Evolutionary conservation across 2,329 filamentous ascomycete genomes (phyloP).

Genomic region (Hymenoscyphus fraxineus): DNA sequence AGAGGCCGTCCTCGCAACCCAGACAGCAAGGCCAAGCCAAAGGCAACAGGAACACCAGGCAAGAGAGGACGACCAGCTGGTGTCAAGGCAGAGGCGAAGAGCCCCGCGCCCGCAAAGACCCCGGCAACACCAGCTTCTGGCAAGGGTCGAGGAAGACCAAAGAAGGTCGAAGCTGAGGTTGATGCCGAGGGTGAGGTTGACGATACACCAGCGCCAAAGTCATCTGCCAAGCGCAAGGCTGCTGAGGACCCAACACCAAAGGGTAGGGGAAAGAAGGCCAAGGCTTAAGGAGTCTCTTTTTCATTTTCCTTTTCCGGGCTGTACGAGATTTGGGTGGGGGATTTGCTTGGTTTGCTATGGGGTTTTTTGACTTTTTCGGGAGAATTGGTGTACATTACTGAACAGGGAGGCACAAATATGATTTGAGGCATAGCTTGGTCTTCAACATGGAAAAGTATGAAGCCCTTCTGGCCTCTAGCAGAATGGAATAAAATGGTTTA

Average conservation of each 20-base stretch:
- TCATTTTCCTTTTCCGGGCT: neutral
- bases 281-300: constrained; percentile 11
- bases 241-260: constrained; percentile 5
- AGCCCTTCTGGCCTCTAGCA: neutral
- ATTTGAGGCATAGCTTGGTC: neutral
- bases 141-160: neutral
- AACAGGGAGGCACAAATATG: neutral
- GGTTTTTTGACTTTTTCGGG: neutral
- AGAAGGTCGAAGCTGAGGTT: constrained; percentile 1
- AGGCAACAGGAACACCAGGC: neutral
- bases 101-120: neutral
- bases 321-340: neutral
- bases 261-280: constrained; percentile 15
- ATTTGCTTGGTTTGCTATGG: neutral
- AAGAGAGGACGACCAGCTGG: constrained; percentile 2
- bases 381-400: neutral
- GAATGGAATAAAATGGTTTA: neutral
- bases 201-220: neutral
- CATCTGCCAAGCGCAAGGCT: constrained; percentile 14
- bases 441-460: neutral
- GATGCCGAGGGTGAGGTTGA: neutral
- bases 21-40: constrained; percentile 14
- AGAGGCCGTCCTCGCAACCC: constrained; percentile 24
- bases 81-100: neutral
- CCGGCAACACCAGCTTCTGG: too few relatives aligned